Evolutionary conservation across 108 stramenopile genomes (phyloP).

Genomic region (Discostella pseudostelligera): DNA sequence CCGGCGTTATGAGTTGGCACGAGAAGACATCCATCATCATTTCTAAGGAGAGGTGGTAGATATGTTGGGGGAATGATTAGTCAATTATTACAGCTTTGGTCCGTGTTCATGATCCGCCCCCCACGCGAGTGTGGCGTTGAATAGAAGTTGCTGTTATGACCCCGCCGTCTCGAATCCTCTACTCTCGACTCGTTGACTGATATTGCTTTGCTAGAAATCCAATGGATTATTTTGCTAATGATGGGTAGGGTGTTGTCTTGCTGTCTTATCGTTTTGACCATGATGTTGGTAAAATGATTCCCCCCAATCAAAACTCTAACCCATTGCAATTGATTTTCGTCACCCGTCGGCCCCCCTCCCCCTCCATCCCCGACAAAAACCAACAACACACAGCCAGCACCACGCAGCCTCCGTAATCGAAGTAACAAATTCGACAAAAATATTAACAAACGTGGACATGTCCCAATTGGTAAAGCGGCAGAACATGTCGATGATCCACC

Average conservation of each 20-base stretch:
- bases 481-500: slow-evolving; percentile 66
- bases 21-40: background rate
- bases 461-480: slow-evolving; percentile 71
- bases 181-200: background rate
- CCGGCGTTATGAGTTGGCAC: background rate
- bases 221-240: background rate
- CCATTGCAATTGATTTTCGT: too few relatives aligned
- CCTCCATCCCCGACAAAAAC: background rate
- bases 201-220: background rate
- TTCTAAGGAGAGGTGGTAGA: background rate
- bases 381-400: slow-evolving; percentile 57
- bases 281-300: too few relatives aligned
- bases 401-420: slow-evolving; percentile 76
- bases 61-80: slow-evolving; percentile 8
- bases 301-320: too few relatives aligned
- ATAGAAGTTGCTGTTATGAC: slow-evolving; percentile 19
- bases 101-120: slow-evolving; percentile 19
- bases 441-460: slow-evolving; percentile 80
- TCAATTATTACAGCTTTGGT: slow-evolving; percentile 11
- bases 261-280: too few relatives aligned
- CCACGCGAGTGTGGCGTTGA: slow-evolving; percentile 19
- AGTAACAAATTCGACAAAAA: slow-evolving; percentile 77
- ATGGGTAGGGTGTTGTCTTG: too few relatives aligned
- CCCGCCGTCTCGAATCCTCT: background rate
- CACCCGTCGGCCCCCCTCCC: too few relatives aligned